These are phyloP conservation scores for Pulveroboletus ravenelii DNA, from an alignment of 768 basidiomycete genomes.

Conservation along the genomic window DNA sequence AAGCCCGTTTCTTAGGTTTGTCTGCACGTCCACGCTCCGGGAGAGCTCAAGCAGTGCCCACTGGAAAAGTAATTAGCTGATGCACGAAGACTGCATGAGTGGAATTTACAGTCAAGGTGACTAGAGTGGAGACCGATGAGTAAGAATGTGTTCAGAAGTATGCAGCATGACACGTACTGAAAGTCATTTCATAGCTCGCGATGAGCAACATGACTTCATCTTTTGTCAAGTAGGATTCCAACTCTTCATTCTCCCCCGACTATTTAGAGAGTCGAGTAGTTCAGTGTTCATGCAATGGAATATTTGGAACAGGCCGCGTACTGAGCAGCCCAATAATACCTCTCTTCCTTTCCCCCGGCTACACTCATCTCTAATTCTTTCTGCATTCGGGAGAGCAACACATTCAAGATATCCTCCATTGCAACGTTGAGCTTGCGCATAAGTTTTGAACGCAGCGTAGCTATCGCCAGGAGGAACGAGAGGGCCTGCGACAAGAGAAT, in stretches of 20 bases:
- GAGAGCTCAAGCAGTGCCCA: no score
- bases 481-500: neutral
- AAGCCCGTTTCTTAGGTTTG: no score
- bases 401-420: neutral
- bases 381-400: neutral
- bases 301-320: slow-evolving; percentile 11
- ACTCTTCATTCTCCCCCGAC: no score
- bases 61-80: no score
- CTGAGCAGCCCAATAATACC: slow-evolving; percentile 25
- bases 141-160: neutral
- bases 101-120: slow-evolving; percentile 15
- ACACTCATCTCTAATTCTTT: slow-evolving; percentile 27
- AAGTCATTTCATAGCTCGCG: slow-evolving; percentile 20
- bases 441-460: neutral
- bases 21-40: no score
- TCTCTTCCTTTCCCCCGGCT: slow-evolving; percentile 9
- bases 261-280: no score
- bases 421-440: neutral
- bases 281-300: slow-evolving; percentile 1
- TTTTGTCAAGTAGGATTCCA: no score
- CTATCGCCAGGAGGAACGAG: neutral
- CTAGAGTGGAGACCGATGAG: slow-evolving; percentile 1
- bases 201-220: no score
- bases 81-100: no score
- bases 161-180: slow-evolving; percentile 8